Evolutionary conservation across 352 stramenopile genomes (phyloP).

Genomic region (Thalassiosira exigua): DNA sequence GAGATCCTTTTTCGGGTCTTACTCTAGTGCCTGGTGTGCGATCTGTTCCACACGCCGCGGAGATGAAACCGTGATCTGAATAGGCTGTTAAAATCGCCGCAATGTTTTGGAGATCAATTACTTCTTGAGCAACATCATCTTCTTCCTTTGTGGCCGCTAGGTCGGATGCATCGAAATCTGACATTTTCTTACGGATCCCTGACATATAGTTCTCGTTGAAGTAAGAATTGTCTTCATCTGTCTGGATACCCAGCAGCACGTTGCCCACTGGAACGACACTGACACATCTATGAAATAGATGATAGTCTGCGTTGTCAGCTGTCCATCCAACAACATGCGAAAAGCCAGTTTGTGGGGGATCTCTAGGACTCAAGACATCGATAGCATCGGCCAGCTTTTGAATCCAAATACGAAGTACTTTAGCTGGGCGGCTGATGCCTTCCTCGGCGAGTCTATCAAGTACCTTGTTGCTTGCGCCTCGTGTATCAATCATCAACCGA

Average conservation of each 20-base stretch:
- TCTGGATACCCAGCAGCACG: conserved; percentile 8
- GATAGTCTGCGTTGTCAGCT: conserved; percentile 17
- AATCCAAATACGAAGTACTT: conserved; percentile 18
- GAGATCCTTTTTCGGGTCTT: background rate
- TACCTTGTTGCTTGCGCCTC: conserved; percentile 7
- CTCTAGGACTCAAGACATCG: conserved; percentile 2
- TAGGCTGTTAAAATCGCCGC: background rate
- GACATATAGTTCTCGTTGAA: conserved; percentile 19
- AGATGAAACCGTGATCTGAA: background rate
- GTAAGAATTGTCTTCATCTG: conserved; percentile 1
- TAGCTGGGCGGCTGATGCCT: conserved; percentile 5
- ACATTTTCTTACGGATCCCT: conserved; percentile 15
- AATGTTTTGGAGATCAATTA: conserved; percentile 26
- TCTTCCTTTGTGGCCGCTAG: conserved; percentile 7
- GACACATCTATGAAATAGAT: conserved; percentile 10
- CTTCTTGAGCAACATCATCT: conserved; percentile 16
- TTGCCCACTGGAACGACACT: conserved; percentile 6
- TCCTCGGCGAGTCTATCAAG: conserved; percentile 3
- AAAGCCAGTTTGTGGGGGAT: background rate
- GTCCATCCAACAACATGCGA: conserved; percentile 10
- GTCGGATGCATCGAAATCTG: conserved; percentile 8
- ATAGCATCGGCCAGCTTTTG: conserved; percentile 4
- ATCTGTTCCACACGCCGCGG: background rate
- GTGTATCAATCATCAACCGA: conserved; percentile 20
- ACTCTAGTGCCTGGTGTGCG: background rate